A percentile compares a stretch with the other conserved stretches of the same genome.
Evolutionary conservation across 1,139 yeast species (phyloP).

Genomic region (Diutina pseudorugosa): DNA sequence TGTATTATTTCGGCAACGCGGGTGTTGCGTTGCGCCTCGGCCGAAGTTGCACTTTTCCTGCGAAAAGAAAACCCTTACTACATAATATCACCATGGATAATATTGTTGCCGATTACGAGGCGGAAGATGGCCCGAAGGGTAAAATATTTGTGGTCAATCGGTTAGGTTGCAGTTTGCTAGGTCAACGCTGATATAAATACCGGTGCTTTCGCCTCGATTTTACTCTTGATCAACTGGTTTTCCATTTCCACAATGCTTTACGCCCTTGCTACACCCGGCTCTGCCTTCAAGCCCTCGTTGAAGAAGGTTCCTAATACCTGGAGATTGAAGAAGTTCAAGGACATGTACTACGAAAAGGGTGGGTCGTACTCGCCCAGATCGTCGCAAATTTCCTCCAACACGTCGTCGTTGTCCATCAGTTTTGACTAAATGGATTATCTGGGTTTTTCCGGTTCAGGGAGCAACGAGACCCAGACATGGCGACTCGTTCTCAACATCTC

Average conservation of each 20-base stretch:
- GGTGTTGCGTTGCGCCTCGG: neutral
- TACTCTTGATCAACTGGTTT: neutral
- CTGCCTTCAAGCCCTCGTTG: conserved; percentile 28
- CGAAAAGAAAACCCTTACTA: neutral
- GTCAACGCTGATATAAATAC: neutral
- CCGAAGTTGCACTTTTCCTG: neutral
- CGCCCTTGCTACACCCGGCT: conserved; percentile 29
- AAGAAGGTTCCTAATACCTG: conserved; percentile 23
- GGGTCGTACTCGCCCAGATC: conserved; percentile 3
- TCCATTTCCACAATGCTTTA: conserved; percentile 15
- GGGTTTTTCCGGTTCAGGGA: neutral
- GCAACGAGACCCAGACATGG: neutral
- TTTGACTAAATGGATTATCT: neutral
- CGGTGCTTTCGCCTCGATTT: neutral
- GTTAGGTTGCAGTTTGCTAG: neutral
- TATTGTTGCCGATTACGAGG: neutral
- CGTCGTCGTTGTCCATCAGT: neutral
- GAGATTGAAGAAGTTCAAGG: conserved; percentile 26
- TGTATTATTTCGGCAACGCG: neutral
- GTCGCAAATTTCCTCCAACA: neutral
- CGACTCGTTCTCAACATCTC: neutral
- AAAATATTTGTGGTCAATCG: neutral
- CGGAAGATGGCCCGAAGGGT: neutral
- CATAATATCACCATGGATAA: neutral
- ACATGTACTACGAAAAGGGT: conserved; percentile 9